Base-by-base conservation (phyloP, 495 filamentous ascomycete genomes). In the Cudoniella acicularis region DNA sequence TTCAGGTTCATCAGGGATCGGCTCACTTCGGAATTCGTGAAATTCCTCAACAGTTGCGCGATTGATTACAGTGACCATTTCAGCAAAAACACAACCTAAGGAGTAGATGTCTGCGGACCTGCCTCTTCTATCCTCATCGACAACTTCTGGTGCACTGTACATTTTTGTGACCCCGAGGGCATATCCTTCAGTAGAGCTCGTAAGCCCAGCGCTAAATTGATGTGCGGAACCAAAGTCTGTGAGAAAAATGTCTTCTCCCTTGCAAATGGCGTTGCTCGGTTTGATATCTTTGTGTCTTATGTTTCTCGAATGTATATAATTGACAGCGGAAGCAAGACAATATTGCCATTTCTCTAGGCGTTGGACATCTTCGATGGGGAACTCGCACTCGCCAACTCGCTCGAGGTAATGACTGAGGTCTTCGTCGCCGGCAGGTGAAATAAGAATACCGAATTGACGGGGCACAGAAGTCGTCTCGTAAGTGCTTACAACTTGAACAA, bases 231-330 rank as follows among this genome's bases (percentile, higher is more conserved):
- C 51, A n/a, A 78, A 78, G 56, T 78, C 75, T 10, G 75, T 62
- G 10, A 77, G 56, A 18, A 67, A 64, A n/a, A 78, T 59, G 16
- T 52, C 50, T 16, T 52, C 61, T 26, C 48, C 54, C 41, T 74
- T 64, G 20, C 77, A 54, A 16, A 77, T 64, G 13, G 77, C 70
- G 45, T 78, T 76, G 41, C 62, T 54, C 1, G 75, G 75, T 59
- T 77, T 78, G 59, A 78, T 73, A 57, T 78, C 75, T 51, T 66
- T 69, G 52, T 77, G 75, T 23, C 67, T 62, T 20, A 77, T 62
- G 25, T 47, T 52, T 48, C 66, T 52, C 1, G 52, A 55, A 61
- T 77, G 75, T 17, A 77, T 64, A 60, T 71, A 75, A 18, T 46
- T 48, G 10, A 76, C 43, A 3, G 68, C 67, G 1, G 41, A 62